Conservation (phyloP, 768 basidiomycete species). For the Lentinula sp. region DNA sequence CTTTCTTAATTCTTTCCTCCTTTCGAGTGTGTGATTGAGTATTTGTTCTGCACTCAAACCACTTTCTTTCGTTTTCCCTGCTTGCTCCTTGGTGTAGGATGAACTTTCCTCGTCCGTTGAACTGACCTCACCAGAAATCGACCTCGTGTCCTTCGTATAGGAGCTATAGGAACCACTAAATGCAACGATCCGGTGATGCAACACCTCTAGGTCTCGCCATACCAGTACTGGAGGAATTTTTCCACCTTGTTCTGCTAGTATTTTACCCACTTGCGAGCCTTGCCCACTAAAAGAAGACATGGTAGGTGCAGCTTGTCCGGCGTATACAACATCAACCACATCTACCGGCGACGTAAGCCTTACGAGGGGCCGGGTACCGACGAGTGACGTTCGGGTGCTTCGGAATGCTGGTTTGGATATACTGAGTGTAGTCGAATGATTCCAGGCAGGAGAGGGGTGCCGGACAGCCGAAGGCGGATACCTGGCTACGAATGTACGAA, state of each 20-base stretch:
- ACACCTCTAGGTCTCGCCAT: constrained; percentile 70
- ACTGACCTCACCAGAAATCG: background rate
- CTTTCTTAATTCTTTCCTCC: constrained; percentile 13
- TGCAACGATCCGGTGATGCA: constrained; percentile 68
- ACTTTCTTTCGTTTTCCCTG: no score
- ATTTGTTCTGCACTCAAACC: background rate
- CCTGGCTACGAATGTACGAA: constrained; percentile 54
- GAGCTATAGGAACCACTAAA: no score
- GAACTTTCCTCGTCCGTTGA: no score
- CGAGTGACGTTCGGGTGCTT: constrained; percentile 53
- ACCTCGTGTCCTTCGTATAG: no score
- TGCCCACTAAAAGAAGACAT: background rate
- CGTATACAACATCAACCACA: constrained; percentile 43
- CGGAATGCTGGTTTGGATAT: constrained; percentile 38
- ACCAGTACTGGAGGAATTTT: constrained; percentile 72
- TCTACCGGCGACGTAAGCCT: constrained; percentile 54
- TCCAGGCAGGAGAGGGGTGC: constrained; percentile 15
- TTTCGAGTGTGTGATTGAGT: background rate
- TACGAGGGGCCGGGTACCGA: constrained; percentile 58
- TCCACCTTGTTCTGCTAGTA: constrained; percentile 24
- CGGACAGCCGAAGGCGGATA: constrained; percentile 59
- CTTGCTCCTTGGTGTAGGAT: no score
- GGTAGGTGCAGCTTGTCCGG: no score
- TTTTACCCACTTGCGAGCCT: background rate
- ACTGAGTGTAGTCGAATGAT: constrained; percentile 5